Base-by-base conservation (phyloP, 2,329 filamentous ascomycete species). In the Neoascochyta sp. region DNA sequence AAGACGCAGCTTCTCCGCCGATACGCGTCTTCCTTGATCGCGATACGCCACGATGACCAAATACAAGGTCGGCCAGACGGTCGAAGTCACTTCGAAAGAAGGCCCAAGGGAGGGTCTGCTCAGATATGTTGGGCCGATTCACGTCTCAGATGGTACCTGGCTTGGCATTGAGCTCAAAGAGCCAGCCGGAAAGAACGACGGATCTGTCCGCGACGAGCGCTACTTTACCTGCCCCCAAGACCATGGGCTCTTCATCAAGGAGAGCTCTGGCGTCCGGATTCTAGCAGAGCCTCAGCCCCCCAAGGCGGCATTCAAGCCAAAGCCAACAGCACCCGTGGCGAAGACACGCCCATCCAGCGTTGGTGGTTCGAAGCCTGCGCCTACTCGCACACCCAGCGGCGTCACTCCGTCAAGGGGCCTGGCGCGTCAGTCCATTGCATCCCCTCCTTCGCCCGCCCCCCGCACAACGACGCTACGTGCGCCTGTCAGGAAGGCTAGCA, bases 141-240 rank as follows among this genome's bases (percentile, higher is more conserved):
- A 76, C 50, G 95, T 96, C 95, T 41, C 87, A 35, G 69, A 74
- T 5, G 90, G 89, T 41, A 80, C 85, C 40, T 96, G 89, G 87
- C 73, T 95, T 36, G 90, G 90, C 43, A 77, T 96, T 37, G 89
- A 95, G 68, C 76, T 96, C 34, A 80, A 87, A 29, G 83, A 86
- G 25, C 71, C 81, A 30, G 78, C 75, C 12, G 90, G 92, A 17
- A 96, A 96, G 70, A 96, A 96, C 52, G 87, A 96, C 72, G 90
- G 90, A 44, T 83, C 84, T 32, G 86, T 96, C 25, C 78, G 90
- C 62, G 89, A 87, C 40, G 77, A 86, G 57, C 74, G 86, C 12
- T 96, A 96, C 60, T 96, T 96, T 51, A 79, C 89, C 27, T 96
- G 90, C 48, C 61, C 71, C 27, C 65, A 69, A 24, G 65, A 74